Evolutionary conservation across 2,329 filamentous ascomycete species (phyloP).

Genomic region (Hymenoscyphus infarciens): DNA sequence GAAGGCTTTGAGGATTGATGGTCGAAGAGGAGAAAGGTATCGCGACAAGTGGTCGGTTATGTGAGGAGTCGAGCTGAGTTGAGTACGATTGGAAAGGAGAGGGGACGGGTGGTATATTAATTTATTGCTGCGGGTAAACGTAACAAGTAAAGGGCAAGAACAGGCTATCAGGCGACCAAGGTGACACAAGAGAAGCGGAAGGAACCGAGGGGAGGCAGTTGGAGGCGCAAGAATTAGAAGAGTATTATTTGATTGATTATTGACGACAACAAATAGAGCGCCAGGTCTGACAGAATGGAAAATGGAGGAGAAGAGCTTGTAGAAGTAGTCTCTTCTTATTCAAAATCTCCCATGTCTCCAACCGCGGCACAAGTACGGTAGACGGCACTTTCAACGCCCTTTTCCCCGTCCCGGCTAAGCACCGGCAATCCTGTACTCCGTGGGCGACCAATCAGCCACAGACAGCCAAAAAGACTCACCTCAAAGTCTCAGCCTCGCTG

Average conservation of each 20-base stretch:
- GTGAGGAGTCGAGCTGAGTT: neutral
- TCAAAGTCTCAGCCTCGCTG: neutral
- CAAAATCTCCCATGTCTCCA: too few relatives aligned
- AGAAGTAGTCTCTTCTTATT: too few relatives aligned
- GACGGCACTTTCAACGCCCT: neutral
- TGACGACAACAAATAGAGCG: too few relatives aligned
- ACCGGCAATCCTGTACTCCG: too few relatives aligned
- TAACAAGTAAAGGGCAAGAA: neutral
- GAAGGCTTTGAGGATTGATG: slow-evolving; percentile 17
- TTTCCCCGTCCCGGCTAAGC: neutral
- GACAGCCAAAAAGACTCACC: too few relatives aligned
- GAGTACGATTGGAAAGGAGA: neutral
- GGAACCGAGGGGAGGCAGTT: too few relatives aligned
- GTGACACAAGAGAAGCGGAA: neutral
- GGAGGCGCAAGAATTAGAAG: too few relatives aligned
- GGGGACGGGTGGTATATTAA: neutral
- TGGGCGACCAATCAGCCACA: neutral
- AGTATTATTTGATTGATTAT: too few relatives aligned
- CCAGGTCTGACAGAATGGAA: too few relatives aligned
- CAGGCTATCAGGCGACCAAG: neutral
- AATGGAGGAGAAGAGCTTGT: too few relatives aligned
- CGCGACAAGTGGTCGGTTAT: too few relatives aligned
- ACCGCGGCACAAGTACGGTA: too few relatives aligned
- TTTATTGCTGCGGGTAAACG: neutral
- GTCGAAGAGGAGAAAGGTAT: neutral